Conservation (phyloP, 2,329 filamentous ascomycete genomes). For the Talaromyces sp. region DNA sequence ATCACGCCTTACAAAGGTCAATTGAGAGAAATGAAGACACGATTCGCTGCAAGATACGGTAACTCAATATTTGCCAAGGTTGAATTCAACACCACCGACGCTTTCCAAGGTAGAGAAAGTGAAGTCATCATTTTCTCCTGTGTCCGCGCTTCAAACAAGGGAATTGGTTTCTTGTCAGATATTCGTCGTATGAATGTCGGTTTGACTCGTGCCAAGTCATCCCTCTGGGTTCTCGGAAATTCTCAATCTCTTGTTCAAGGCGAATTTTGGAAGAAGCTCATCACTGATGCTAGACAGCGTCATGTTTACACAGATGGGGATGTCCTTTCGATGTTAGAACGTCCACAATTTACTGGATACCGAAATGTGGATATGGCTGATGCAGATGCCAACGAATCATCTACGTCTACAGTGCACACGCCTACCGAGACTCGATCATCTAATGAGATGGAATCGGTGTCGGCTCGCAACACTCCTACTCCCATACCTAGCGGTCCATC, state of each 20-base stretch:
- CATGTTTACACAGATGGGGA: constrained; percentile 73
- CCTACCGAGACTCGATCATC: constrained; percentile 34
- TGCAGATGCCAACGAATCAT: constrained; percentile 16
- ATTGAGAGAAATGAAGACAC: constrained; percentile 70
- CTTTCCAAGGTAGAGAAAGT: constrained; percentile 93
- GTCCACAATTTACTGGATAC: constrained; percentile 49
- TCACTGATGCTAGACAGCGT: constrained; percentile 73
- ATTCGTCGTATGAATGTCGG: constrained; percentile 99
- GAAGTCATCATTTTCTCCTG: constrained; percentile 99
- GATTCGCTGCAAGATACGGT: constrained; percentile 71
- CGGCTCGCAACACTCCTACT: constrained; percentile 27
- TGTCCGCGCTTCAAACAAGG: constrained; percentile 85
- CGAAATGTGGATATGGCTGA: constrained; percentile 46
- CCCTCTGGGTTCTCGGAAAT: constrained; percentile 93
- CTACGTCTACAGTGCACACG: constrained; percentile 24
- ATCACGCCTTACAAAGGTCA: constrained; percentile 98
- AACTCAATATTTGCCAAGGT: constrained; percentile 71
- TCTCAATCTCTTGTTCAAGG: constrained; percentile 81
- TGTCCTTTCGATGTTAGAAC: constrained; percentile 53
- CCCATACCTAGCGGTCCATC: constrained; percentile 37
- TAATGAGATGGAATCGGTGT: constrained; percentile 23
- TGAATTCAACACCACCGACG: constrained; percentile 98
- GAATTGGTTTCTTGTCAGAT: constrained; percentile 97
- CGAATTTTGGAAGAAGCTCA: constrained; percentile 83
- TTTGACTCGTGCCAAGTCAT: constrained; percentile 92